These are phyloP conservation scores for Mesotaenium endlicherianum DNA, from an alignment of 139 green algal genomes.

Conservation along the genomic window DNA sequence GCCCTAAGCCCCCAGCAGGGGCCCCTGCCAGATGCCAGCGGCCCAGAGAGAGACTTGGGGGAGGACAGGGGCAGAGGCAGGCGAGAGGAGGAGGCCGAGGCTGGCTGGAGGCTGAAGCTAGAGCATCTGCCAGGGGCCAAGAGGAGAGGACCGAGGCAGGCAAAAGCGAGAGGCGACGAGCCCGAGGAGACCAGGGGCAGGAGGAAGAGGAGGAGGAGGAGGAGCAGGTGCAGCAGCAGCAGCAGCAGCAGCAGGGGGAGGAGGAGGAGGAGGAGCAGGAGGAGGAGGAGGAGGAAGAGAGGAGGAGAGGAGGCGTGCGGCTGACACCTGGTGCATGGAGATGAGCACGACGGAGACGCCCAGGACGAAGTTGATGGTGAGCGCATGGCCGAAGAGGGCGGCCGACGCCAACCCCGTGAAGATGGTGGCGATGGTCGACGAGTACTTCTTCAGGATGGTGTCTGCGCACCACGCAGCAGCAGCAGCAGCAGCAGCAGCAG, in stretches of 20 bases:
- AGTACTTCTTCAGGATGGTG: conserved; percentile 97
- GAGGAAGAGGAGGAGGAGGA: background rate
- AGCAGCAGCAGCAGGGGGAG: background rate
- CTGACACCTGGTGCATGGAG: conserved; percentile 89
- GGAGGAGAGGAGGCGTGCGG: background rate
- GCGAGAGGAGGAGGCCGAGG: too few species aligned
- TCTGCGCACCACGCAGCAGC: conserved; percentile 74
- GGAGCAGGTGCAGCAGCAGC: background rate
- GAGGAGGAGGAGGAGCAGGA: background rate
- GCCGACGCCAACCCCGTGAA: conserved; percentile 88
- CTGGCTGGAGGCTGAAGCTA: too few species aligned
- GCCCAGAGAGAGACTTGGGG: too few species aligned
- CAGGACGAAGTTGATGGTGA: conserved; percentile 92
- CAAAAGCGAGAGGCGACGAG: too few species aligned
- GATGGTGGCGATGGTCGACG: conserved; percentile 88
- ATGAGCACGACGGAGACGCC: conserved; percentile 95
- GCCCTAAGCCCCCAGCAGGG: too few species aligned
- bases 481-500: too few species aligned
- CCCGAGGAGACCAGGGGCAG: too few species aligned
- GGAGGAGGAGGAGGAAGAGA: background rate
- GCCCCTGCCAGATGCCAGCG: too few species aligned
- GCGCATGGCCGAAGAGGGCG: conserved; percentile 80
- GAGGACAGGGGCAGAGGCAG: background rate
- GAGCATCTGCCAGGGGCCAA: too few species aligned
- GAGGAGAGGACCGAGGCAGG: too few species aligned